Conservation (phyloP, 163 green algal species). For the Coccomyxa subellipsoidea region DNA sequence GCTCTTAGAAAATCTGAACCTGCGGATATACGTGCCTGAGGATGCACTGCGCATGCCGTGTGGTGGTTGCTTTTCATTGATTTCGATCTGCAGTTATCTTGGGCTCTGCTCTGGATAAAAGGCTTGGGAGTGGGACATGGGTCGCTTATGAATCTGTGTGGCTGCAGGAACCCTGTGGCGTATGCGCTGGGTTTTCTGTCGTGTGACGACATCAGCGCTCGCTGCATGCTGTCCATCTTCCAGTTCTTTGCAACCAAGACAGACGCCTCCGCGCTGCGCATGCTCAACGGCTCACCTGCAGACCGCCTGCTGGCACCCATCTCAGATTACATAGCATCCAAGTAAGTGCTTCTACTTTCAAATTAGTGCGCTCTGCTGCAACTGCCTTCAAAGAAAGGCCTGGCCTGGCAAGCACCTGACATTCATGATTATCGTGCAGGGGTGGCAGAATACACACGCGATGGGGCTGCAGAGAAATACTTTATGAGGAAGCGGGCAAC, state of each 20-base stretch:
- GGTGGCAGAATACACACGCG: slow-evolving; percentile 7
- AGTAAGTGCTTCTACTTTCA: neutral
- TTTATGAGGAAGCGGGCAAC: slow-evolving; percentile 68
- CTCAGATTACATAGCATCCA: slow-evolving; percentile 76
- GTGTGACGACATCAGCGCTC: slow-evolving; percentile 93
- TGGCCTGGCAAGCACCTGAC: neutral
- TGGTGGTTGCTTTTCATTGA: neutral
- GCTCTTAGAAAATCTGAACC: no score
- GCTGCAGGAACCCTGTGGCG: slow-evolving; percentile 43
- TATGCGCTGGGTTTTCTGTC: slow-evolving; percentile 96
- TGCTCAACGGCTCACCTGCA: slow-evolving; percentile 89
- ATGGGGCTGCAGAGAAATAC: slow-evolving; percentile 68
- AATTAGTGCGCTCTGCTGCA: neutral
- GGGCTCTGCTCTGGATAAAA: neutral
- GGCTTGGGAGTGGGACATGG: no score
- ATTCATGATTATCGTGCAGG: neutral
- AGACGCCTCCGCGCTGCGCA: slow-evolving; percentile 87
- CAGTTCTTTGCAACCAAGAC: slow-evolving; percentile 99
- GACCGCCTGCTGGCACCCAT: slow-evolving; percentile 88
- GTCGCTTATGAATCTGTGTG: no score
- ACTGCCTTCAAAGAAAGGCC: no score
- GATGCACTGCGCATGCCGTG: neutral
- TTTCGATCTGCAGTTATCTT: neutral
- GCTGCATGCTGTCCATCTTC: slow-evolving; percentile 97
- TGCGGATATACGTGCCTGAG: no score